Conservation (phyloP, 1,284 basidiomycete genomes). For the Trichosporon coremiiforme region DNA sequence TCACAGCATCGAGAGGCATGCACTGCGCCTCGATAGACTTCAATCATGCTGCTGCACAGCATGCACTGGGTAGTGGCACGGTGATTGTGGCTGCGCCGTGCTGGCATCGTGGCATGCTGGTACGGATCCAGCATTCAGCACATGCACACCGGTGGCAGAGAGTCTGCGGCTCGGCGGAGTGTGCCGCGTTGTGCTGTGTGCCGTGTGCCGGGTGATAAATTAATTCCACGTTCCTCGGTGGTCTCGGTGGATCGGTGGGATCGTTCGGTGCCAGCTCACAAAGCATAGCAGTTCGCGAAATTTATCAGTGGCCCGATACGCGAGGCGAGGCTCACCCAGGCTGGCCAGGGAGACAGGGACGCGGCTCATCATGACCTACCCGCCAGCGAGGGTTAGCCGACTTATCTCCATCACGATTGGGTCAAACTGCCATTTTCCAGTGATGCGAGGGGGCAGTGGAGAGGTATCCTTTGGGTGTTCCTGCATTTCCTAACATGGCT, state of each 20-base stretch:
- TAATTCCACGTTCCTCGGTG: not conserved
- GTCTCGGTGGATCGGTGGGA: too few species aligned
- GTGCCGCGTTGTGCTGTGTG: not conserved
- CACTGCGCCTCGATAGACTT: too few species aligned
- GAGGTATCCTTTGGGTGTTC: not conserved
- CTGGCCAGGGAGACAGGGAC: not conserved
- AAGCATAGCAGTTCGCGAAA: not conserved
- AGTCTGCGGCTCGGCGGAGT: too few species aligned
- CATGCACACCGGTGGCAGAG: too few species aligned
- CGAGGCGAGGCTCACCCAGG: not conserved
- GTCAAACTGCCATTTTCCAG: not conserved
- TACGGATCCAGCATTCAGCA: too few species aligned
- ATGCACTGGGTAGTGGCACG: not conserved
- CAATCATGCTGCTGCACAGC: too few species aligned
- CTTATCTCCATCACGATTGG: slow-evolving; percentile 5
- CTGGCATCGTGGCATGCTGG: too few species aligned
- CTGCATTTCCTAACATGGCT: not conserved
- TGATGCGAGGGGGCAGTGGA: not conserved
- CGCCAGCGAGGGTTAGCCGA: not conserved
- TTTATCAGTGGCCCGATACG: not conserved
- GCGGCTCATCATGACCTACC: not conserved
- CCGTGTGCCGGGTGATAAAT: not conserved
- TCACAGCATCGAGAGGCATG: not conserved
- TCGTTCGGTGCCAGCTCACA: not conserved
- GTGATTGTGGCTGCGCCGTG: too few species aligned